These are phyloP conservation scores for Phanerochaete sordida DNA, from an alignment of 768 basidiomycete species.

Conservation along the genomic window DNA sequence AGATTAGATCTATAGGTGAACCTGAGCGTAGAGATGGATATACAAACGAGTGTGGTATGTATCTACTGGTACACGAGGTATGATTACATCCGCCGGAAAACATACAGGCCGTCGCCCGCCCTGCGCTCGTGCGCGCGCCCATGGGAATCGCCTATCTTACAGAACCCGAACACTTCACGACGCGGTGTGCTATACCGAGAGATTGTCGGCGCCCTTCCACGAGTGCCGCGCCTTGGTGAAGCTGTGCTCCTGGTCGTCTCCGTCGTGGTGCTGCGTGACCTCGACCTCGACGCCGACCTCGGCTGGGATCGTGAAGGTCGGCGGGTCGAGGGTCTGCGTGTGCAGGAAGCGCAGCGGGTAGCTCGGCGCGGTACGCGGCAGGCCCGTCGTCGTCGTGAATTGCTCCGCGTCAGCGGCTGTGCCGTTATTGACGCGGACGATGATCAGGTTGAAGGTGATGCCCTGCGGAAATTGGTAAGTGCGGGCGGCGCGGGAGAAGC, in stretches of 20 bases:
- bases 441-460: conserved; percentile 14
- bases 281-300: conserved; percentile 8
- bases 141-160: not conserved
- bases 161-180: not conserved
- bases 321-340: not conserved
- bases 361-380: not conserved
- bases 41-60: too few relatives aligned
- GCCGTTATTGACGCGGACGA: conserved; percentile 12
- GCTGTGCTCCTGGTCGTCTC: not conserved
- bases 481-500: not conserved
- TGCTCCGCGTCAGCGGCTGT: not conserved
- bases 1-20: too few relatives aligned
- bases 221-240: not conserved
- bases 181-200: not conserved
- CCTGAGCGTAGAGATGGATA: too few relatives aligned
- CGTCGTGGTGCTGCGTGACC: conserved; percentile 4
- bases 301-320: conserved; percentile 3
- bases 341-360: conserved; percentile 11
- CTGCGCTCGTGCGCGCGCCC: not conserved
- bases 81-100: not conserved
- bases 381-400: not conserved
- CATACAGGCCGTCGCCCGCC: not conserved
- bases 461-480: not conserved
- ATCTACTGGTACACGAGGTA: too few relatives aligned
- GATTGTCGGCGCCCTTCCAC: conserved; percentile 1